Base-by-base conservation (phyloP, 1,139 yeast species). In the Scheffersomyces quercinus region DNA sequence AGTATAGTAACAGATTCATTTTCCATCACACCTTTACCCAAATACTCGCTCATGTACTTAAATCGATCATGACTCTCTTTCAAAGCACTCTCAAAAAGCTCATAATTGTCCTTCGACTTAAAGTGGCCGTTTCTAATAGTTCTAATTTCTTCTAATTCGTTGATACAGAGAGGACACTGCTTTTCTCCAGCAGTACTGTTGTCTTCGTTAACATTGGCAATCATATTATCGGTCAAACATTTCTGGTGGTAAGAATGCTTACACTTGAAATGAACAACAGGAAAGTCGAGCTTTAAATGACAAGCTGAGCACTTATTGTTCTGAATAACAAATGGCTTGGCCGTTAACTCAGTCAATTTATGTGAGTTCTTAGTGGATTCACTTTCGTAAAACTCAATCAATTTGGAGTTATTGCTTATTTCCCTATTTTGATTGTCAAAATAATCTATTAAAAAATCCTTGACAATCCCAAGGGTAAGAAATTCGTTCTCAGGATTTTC, bases 21-120 rank as follows among this genome's bases (percentile, higher is more conserved):
- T 53, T 83, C 90, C 82, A 89, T 78, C 0, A 88, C 91, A 1
- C 99, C 99, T 48, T 88, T 79, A 3, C 97, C 96, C 41, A 90
- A 77, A 60, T 85, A 90, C 45, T 88, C 95, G 43, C 87, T 77
- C 43, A 91, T 77, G 3, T 84, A 84, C 56, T 82, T 85, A 60
- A 90, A 85, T 55, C 87, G 77, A 50, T 85, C 90, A 6, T 73
- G 78, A 32, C 82, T 72, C 16, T 80, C 85, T 15, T 73, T 69
- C 47, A 91, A 65, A 1, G 85, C 76, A 37, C 75, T 68, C 44
- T 79, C 73, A 55, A 93, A 85, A 42, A 85, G 58, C 28, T 85
- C 91, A 35, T 76, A 69, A 35, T 88, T 74, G 14, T 82, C 84
- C 26, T 83, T 80, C 3, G 81, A 64, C 30, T 78, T 84, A 13